These are phyloP conservation scores for Salix brachista DNA, from an alignment of 345 rosid genomes.

Conservation along the genomic window DNA sequence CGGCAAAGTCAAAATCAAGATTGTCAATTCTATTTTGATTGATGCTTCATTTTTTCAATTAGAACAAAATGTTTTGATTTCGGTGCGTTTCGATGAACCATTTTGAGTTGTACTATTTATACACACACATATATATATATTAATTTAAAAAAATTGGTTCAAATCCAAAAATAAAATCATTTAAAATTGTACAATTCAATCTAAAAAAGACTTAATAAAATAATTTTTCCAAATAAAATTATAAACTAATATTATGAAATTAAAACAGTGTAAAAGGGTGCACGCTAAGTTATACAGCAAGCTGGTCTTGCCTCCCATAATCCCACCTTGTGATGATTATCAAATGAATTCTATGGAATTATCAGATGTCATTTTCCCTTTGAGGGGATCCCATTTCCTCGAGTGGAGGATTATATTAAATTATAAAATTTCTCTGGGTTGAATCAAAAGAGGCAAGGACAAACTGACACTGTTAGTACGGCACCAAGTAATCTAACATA, in stretches of 20 bases:
- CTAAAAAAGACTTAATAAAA: too few relatives aligned
- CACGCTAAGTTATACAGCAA: not conserved
- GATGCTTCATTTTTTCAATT: too few relatives aligned
- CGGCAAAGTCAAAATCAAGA: too few relatives aligned
- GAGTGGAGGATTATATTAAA: conserved; percentile 8
- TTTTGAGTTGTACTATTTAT: too few relatives aligned
- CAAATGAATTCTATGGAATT: not conserved
- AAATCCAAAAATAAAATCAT: too few relatives aligned
- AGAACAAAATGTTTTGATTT: too few relatives aligned
- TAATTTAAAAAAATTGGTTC: too few relatives aligned
- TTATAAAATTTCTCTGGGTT: not conserved
- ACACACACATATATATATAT: too few relatives aligned
- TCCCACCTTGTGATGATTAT: not conserved
- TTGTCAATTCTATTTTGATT: too few relatives aligned
- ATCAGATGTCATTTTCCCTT: not conserved
- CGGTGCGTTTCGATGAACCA: accelerated
- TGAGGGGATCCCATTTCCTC: not conserved
- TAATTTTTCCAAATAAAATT: too few relatives aligned
- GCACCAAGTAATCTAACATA: not conserved
- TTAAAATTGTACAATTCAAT: too few relatives aligned
- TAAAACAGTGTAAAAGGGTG: not conserved
- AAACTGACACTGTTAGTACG: not conserved
- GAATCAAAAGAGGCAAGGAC: conserved; percentile 11
- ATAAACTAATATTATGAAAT: not conserved
- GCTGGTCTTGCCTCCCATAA: not conserved